Base-by-base conservation (phyloP, 2,329 filamentous ascomycete genomes). In the Cercospora brassicicola region DNA sequence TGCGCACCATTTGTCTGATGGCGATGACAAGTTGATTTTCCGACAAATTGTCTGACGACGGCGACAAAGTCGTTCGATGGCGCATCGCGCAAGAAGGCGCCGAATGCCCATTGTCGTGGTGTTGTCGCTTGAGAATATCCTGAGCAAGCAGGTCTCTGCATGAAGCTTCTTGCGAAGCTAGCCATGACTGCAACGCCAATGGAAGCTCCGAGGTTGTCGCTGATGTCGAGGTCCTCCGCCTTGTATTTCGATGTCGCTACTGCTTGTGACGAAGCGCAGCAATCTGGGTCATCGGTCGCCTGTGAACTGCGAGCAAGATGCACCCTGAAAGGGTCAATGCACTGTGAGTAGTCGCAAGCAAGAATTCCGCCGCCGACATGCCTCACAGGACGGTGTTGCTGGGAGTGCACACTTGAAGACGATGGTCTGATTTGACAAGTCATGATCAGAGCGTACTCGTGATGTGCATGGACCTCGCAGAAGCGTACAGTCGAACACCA, bases 351-450 rank as follows among this genome's bases (percentile, higher is more conserved):
- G 59, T 62, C 63, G 66, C 62, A 62, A 68, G 42, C 48, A 51
- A 64, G 36, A 33, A 15, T 68, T 64, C 66, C 66, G 64, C 66
- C 66, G 66, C 66, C 64, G 66, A 68, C 66, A 68, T 65, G 66
- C 66, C 66, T 68, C 66, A 68, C 66, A 62, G 66, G 59, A 61
- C 64, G 63, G 39, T 60, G 63, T 65, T 59, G 55, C 56, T 59
- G 56, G 56, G 39, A 60, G 63, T 33, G 63, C 56, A 65, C 63
- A 65, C 63, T 65, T 51, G 36, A 60, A 60, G 55, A 59, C 39
- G 18, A 60, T 18, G 59, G 63, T 65, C 55, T 59, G 55, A 51
- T 56, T 31, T 42, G 55, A 59, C 55, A 53, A 59, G 36, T 59
- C 56, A 65, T 59, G 36, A 51, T 48, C 55, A 51, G 42, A 20